Conservation (phyloP, 176 grass and related monocot species). For the Avena atlantica region DNA sequence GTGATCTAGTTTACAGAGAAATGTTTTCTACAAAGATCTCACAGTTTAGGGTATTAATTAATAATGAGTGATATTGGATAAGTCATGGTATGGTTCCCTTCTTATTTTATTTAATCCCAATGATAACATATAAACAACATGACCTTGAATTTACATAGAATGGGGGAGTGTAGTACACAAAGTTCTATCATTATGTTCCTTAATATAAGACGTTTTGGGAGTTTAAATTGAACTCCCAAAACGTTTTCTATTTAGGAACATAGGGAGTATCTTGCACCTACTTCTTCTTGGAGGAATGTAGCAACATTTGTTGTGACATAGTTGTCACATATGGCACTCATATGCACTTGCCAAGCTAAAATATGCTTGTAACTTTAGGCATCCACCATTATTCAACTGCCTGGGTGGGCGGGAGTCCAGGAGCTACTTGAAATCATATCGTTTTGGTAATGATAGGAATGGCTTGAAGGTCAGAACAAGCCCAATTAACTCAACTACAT, state of each 20-base stretch:
- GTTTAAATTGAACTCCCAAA: too few species aligned
- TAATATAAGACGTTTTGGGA: too few species aligned
- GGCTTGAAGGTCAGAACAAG: conserved; percentile 52
- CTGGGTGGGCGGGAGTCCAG: neutral
- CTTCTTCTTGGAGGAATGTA: neutral
- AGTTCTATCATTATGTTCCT: neutral
- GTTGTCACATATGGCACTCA: neutral
- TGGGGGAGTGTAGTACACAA: neutral
- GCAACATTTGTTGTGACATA: conserved; percentile 7
- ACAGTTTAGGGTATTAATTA: neutral
- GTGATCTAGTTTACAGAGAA: too few species aligned
- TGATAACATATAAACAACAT: neutral
- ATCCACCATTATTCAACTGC: conserved; percentile 1
- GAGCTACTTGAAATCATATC: conserved; percentile 27
- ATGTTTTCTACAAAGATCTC: neutral
- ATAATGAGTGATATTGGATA: neutral
- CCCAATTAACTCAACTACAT: conserved; percentile 42
- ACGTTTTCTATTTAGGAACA: too few species aligned
- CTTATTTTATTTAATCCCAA: neutral
- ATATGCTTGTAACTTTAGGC: neutral
- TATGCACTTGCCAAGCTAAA: neutral
- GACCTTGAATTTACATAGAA: neutral
- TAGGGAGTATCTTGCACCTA: neutral
- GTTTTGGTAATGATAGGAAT: conserved; percentile 41
- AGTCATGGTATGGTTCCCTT: neutral